Evolutionary conservation across 1,284 basidiomycete genomes (phyloP).

Genomic region (Athelia psychrophila): DNA sequence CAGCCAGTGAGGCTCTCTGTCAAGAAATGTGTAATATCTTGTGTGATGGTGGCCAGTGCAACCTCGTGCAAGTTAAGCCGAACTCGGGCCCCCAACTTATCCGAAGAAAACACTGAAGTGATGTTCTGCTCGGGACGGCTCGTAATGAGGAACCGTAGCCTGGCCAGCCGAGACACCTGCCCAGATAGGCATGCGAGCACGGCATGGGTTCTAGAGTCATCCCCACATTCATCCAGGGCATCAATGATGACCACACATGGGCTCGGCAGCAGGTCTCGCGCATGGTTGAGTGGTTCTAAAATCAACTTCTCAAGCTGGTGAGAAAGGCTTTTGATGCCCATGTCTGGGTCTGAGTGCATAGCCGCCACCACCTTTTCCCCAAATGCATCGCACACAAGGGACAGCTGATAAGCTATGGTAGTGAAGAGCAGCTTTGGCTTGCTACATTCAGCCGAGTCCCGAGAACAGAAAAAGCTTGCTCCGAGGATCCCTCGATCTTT

Average conservation of each 20-base stretch:
- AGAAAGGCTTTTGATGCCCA: background rate
- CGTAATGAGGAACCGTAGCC: conserved; percentile 13
- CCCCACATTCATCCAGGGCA: conserved; percentile 15
- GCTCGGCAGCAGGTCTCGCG: conserved; percentile 1
- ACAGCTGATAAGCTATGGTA: conserved; percentile 11
- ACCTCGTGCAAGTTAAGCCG: conserved; percentile 13
- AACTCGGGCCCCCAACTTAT: background rate
- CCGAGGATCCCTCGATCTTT: too few species aligned
- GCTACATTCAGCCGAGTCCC: too few species aligned
- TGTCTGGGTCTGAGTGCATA: conserved; percentile 5
- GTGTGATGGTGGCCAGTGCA: conserved; percentile 10
- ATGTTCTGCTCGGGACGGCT: conserved; percentile 11
- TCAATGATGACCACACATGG: conserved; percentile 13
- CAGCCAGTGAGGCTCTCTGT: background rate
- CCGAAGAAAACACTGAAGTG: conserved; percentile 4
- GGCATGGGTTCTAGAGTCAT: background rate
- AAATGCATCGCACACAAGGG: conserved; percentile 8
- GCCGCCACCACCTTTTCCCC: conserved; percentile 7
- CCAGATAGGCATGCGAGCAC: conserved; percentile 3
- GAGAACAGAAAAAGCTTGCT: too few species aligned
- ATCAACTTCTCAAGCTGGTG: conserved; percentile 14
- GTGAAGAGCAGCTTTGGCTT: conserved; percentile 10
- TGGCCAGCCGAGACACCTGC: conserved; percentile 4
- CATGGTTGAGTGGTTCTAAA: conserved; percentile 4
- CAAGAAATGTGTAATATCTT: conserved; percentile 13